Conservation (phyloP, 192 early-diverging fungal genomes). For the Geosiphon pyriformis region DNA sequence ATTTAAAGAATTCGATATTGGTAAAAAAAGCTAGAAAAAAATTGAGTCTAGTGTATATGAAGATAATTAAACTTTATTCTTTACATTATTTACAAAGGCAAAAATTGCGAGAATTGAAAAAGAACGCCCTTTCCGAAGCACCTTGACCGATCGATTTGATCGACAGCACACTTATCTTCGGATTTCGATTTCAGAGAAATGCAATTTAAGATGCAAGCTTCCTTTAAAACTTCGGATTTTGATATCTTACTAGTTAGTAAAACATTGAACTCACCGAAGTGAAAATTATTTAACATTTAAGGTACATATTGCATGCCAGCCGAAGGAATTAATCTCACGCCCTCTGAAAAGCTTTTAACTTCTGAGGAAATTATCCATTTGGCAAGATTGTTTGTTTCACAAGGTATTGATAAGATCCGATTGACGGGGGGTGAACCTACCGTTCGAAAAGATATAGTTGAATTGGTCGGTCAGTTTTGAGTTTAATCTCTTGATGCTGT, state of each 20-base stretch:
- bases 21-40: too few relatives aligned
- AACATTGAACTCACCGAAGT: neutral
- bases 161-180: constrained; percentile 91
- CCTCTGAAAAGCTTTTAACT: constrained; percentile 64
- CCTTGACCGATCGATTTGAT: constrained; percentile 71
- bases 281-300: constrained; percentile 16
- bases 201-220: constrained; percentile 84
- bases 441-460: constrained; percentile 82
- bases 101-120: constrained; percentile 38
- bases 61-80: too few relatives aligned
- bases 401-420: constrained; percentile 91
- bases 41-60: too few relatives aligned
- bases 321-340: constrained; percentile 72
- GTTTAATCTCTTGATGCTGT: too few relatives aligned
- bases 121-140: constrained; percentile 37
- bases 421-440: constrained; percentile 97
- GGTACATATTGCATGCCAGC: constrained; percentile 97
- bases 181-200: constrained; percentile 90
- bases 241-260: constrained; percentile 5
- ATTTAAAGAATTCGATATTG: too few relatives aligned
- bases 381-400: constrained; percentile 75
- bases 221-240: neutral
- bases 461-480: constrained; percentile 63
- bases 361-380: constrained; percentile 77
- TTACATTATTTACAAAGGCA: constrained; percentile 26